Evolutionary conservation across 2,329 filamentous ascomycete genomes (phyloP), one percentile per base, ranked within the genome.

Genomic region (Ceratocystiopsis minuta): DNA sequence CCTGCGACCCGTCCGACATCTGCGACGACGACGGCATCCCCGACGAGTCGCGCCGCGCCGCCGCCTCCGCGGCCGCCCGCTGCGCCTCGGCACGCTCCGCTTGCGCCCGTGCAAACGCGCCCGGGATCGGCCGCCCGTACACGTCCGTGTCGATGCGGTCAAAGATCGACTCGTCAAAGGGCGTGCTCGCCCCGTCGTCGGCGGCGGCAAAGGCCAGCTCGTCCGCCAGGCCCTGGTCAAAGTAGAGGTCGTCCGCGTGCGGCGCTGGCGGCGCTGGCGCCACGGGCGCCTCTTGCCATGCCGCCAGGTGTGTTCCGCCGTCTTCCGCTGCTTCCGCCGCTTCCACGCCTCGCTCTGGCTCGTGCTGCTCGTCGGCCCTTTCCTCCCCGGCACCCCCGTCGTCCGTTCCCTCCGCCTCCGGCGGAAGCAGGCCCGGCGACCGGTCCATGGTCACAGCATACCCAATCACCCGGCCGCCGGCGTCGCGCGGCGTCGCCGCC

Each of bases 91-190:
- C 58, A 43, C 64, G 58, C 43, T 64, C 56, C 3, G 64, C 64
- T 43, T 72, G 61, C 2, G 67, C 69, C 36, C 62, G 63, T 5
- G 68, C 69, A 55, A 75, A 75, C 1, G 67, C 66, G 6, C 70
- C 70, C 0, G 70, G 70, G 34, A 75, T 67, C 2, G 70, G 74
- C 17, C 75, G 63, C 15, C 75, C 74, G 52, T 70, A 78, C 47
- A 66, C 56, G 55, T 79, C 68, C 14, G 75, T 75, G 51, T 78
- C 74, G 40, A 79, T 66, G 31, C 75, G 66, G 48, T 85, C 80
- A 52, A 85, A 84, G 14, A 83, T 67, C 6, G 75, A 78, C 54
- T 85, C 80, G 46, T 85, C 78, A 54, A 85, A 83, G 2, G 68
- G 63, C 0, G 63, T 61, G 1, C 65, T 64, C 24, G 78, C 70